Evolutionary conservation across 2,329 filamentous ascomycete species (phyloP).

Genomic region (Aspergillus phoenicis): DNA sequence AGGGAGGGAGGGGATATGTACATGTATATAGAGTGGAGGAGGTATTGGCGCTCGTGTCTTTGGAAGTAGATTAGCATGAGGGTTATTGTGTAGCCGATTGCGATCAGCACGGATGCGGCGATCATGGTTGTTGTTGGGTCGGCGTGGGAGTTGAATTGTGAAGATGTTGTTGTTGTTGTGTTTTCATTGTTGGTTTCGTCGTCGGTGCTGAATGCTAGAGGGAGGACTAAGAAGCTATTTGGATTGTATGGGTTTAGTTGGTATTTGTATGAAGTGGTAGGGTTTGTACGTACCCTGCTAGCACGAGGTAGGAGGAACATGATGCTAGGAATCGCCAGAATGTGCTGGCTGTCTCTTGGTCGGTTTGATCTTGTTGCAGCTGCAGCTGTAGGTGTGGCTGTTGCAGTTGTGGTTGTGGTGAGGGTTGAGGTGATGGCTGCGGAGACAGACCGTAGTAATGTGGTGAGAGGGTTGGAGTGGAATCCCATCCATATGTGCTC

Average conservation of each 20-base stretch:
- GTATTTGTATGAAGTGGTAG: neutral
- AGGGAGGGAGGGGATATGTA: no score
- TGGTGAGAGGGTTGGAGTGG: neutral
- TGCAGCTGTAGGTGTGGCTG: conserved; percentile 12
- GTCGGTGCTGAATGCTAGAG: conserved; percentile 31
- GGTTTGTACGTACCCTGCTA: conserved; percentile 31
- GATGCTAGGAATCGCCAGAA: conserved; percentile 31
- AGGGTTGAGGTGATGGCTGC: neutral
- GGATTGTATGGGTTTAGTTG: neutral
- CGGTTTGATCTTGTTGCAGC: neutral
- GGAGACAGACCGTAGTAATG: neutral
- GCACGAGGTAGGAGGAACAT: conserved; percentile 29
- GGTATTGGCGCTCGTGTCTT: conserved; percentile 26
- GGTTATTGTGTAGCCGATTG: conserved; percentile 29
- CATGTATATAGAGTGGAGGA: conserved; percentile 37
- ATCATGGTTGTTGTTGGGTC: conserved; percentile 28
- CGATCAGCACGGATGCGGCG: conserved; percentile 32
- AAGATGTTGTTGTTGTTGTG: no score
- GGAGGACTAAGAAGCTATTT: conserved; percentile 34
- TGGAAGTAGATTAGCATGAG: conserved; percentile 30
- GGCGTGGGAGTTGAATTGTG: conserved; percentile 13
- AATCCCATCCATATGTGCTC: conserved; percentile 1
- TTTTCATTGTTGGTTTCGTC: conserved; percentile 7
- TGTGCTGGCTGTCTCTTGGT: conserved; percentile 9
- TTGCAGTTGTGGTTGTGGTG: neutral